Evolutionary conservation across 441 rosid genomes (phyloP).

Genomic region (Kokia cookei): DNA sequence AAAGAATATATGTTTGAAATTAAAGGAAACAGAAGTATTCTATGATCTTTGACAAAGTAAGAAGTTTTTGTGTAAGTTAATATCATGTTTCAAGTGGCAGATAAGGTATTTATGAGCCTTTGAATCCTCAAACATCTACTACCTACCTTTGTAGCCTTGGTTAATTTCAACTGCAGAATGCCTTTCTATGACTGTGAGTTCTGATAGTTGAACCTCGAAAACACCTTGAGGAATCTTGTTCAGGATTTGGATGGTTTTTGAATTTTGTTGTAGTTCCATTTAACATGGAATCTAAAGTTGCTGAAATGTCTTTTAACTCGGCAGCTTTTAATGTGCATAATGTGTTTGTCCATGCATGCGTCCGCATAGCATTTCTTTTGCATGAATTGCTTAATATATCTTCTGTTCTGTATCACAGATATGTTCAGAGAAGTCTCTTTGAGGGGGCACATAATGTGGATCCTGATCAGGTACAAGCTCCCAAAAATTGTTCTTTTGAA

Average conservation of each 20-base stretch:
- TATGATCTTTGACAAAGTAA: not conserved
- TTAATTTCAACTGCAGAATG: not conserved
- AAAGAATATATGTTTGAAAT: not conserved
- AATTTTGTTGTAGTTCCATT: not conserved
- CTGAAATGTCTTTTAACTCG: not conserved
- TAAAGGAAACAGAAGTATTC: not conserved
- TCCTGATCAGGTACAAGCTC: slow-evolving; percentile 62
- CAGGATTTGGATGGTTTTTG: not conserved
- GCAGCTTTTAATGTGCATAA: not conserved
- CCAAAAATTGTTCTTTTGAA: not conserved
- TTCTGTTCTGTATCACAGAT: slow-evolving; percentile 39
- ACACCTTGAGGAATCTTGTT: slow-evolving; percentile 1
- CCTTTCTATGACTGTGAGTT: not conserved
- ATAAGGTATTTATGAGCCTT: not conserved
- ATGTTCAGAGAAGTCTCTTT: slow-evolving; percentile 58
- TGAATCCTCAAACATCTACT: not conserved
- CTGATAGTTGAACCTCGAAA: not conserved
- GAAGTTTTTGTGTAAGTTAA: not conserved
- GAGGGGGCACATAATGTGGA: slow-evolving; percentile 93
- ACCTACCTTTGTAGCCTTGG: not conserved
- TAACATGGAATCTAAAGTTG: not conserved
- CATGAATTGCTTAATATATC: slow-evolving; percentile 1
- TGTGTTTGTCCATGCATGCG: slow-evolving; percentile 3
- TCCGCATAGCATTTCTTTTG: not conserved
- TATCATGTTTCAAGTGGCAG: not conserved